phyloP scores from a whole-genome alignment of 1,284 basidiomycete genomes.

The Sanghuangporus baumii region DNA sequence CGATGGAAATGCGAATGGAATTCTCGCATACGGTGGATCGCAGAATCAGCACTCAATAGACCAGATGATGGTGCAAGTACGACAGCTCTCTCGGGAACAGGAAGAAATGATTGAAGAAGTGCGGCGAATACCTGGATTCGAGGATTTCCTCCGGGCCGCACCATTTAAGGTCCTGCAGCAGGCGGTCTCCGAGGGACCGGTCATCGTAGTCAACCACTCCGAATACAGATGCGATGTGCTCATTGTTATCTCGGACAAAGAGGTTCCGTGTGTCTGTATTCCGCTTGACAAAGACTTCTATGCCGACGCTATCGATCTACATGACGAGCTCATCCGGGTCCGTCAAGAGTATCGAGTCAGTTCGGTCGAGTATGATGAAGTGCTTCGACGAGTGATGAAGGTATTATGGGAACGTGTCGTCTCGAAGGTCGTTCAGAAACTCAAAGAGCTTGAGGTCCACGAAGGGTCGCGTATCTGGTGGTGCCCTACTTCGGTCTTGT shows the following conservation, averaged over 20 bases:
- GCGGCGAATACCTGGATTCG: slow-evolving; percentile 13
- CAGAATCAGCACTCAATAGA: neutral
- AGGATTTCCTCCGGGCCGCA: slow-evolving; percentile 3
- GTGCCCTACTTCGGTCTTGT: slow-evolving; percentile 34
- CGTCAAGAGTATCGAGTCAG: neutral
- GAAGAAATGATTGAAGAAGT: neutral
- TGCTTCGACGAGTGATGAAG: slow-evolving; percentile 23
- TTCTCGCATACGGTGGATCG: neutral
- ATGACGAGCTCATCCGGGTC: neutral
- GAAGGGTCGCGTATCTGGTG: slow-evolving; percentile 36
- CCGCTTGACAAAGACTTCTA: neutral
- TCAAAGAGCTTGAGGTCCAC: slow-evolving; percentile 18
- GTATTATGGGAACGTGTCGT: slow-evolving; percentile 31
- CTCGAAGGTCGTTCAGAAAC: slow-evolving; percentile 25
- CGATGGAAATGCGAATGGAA: neutral
- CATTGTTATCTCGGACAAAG: neutral
- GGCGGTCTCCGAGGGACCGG: slow-evolving; percentile 11
- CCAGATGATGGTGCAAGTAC: neutral
- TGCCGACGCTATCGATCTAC: neutral
- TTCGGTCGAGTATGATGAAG: slow-evolving; percentile 12
- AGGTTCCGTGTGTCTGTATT: neutral
- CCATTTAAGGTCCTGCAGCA: slow-evolving; percentile 11
- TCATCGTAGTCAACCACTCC: slow-evolving; percentile 6
- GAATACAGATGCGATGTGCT: slow-evolving; percentile 2
- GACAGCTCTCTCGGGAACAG: neutral